A percentile compares a stretch with the other conserved stretches of the same genome.
phyloP scores from a whole-genome alignment of 2,329 filamentous ascomycete species.

The Zalaria sp. region DNA sequence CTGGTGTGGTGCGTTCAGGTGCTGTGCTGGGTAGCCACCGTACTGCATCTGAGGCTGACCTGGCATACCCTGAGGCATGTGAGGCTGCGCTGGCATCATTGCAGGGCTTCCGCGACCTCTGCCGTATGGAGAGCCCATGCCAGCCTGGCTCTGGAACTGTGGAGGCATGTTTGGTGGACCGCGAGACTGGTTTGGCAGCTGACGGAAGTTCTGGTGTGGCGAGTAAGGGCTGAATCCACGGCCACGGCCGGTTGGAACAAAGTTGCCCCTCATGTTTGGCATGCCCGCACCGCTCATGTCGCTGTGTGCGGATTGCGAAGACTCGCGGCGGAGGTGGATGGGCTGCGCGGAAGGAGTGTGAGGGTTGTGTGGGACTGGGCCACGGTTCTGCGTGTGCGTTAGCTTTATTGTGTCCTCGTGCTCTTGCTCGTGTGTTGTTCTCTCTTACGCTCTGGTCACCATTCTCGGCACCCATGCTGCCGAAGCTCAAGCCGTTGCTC shows the following conservation, averaged over 20 bases:
- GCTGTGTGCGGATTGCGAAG: constrained; percentile 67
- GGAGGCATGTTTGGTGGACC: constrained; percentile 37
- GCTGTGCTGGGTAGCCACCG: constrained; percentile 40
- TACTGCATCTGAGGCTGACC: constrained; percentile 47
- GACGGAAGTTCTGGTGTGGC: constrained; percentile 38
- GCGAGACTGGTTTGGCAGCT: constrained; percentile 35
- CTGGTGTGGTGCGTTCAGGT: constrained; percentile 46
- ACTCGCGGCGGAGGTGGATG: constrained; percentile 75
- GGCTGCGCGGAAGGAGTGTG: constrained; percentile 48
- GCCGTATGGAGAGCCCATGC: constrained; percentile 25
- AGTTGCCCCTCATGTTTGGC: constrained; percentile 20
- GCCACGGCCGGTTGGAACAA: constrained; percentile 30
- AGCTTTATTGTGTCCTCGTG: too few relatives aligned
- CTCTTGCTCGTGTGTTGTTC: too few relatives aligned
- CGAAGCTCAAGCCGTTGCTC: constrained; percentile 62
- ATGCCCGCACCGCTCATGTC: constrained; percentile 50
- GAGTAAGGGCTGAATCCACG: constrained; percentile 41
- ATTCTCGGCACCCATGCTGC: constrained; percentile 61
- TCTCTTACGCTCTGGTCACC: constrained; percentile 49
- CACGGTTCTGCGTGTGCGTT: constrained; percentile 3
- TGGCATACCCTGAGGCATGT: constrained; percentile 41
- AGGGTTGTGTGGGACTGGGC: constrained; percentile 17
- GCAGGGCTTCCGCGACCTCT: constrained; percentile 46
- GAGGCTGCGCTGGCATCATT: constrained; percentile 46
- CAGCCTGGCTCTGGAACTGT: constrained; percentile 18